Base-by-base conservation (phyloP, 225 moss, liverwort and hornwort species). In the Polytrichum formosum region DNA sequence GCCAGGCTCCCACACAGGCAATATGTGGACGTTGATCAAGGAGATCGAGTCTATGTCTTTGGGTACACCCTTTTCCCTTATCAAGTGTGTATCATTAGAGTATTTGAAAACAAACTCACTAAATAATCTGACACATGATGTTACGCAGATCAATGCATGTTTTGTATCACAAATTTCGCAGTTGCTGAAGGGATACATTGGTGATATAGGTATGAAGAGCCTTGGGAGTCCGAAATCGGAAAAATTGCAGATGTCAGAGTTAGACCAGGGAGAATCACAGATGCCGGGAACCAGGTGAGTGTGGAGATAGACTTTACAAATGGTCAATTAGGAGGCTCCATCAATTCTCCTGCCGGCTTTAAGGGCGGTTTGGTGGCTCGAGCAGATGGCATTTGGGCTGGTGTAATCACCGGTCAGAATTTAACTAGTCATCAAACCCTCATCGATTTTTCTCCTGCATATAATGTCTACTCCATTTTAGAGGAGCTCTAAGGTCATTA, bases 41-140 rank as follows among this genome's bases (percentile, higher is more conserved):
- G 81, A 61, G 87, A 87, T 67, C 76, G 76, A 53, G 84, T 77
- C 76, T 87, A 87, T 64, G 74, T 84, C 74, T 79, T 87, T 64
- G 84, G 87, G 87, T 87, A 76, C 29, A 23, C 58, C n/a, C 58
- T 46, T 46, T 13, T 13, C 16, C 46, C 46, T 46, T 46, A 46
- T 4, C 46, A 46, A 37, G 0, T 9, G 16, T 46, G 46, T 46
- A 46, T 13, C 46, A 46, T 13, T 46, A 46, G 4, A 13, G 46
- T 46, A 3, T 46, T 13, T 46, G 46, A 46, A 13, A 13, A 13
- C 46, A 16, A 46, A 46, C 46, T 18, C 1, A 61, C 61, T 61
- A 10, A 61, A 22, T 61, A 19, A 20, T n/a, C 61, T 16, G 26
- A 26, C 22, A 16, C 61, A 61, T 7, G 61, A 22, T 61, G 22